Conservation (phyloP, 2,329 filamentous ascomycete genomes). For the Daldinia sp. region DNA sequence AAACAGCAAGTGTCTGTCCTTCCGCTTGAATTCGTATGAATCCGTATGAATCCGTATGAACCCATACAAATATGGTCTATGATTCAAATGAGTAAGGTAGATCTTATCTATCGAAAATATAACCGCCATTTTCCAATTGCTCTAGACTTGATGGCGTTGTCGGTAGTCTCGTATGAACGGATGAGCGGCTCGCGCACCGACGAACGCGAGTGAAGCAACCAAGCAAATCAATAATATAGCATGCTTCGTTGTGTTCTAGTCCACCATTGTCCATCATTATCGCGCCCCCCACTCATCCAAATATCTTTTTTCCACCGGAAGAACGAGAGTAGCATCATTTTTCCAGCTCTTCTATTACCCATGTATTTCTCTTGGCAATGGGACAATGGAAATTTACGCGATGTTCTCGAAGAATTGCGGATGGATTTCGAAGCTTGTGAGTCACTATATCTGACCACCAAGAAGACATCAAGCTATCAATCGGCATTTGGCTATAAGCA, state of each 20-base stretch:
- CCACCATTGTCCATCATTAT: slow-evolving; percentile 5
- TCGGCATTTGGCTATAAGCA: slow-evolving; percentile 10
- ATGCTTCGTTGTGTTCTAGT: slow-evolving; percentile 5
- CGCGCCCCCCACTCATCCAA: slow-evolving; percentile 25
- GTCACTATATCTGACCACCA: slow-evolving; percentile 12
- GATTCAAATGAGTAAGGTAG: slow-evolving; percentile 12
- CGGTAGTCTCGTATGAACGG: slow-evolving; percentile 31
- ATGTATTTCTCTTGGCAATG: slow-evolving; percentile 33
- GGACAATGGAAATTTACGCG: slow-evolving; percentile 17
- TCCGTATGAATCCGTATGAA: neutral
- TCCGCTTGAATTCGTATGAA: slow-evolving; percentile 21
- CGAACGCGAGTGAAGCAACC: slow-evolving; percentile 4
- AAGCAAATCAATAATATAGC: slow-evolving; percentile 11
- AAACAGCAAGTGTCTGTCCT: slow-evolving; percentile 22
- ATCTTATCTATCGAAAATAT: slow-evolving; percentile 24
- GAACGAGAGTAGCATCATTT: slow-evolving; percentile 11
- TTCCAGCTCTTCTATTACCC: slow-evolving; percentile 25
- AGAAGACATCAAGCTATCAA: slow-evolving; percentile 12
- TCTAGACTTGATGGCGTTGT: slow-evolving; percentile 27
- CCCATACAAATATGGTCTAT: neutral
- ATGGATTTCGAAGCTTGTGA: slow-evolving; percentile 8
- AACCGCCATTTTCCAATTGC: slow-evolving; percentile 28
- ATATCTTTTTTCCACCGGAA: slow-evolving; percentile 31
- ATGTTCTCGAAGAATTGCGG: slow-evolving; percentile 19
- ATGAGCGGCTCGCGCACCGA: slow-evolving; percentile 40